phyloP scores from a whole-genome alignment of 345 rosid species.

The Erodium maritimum region DNA sequence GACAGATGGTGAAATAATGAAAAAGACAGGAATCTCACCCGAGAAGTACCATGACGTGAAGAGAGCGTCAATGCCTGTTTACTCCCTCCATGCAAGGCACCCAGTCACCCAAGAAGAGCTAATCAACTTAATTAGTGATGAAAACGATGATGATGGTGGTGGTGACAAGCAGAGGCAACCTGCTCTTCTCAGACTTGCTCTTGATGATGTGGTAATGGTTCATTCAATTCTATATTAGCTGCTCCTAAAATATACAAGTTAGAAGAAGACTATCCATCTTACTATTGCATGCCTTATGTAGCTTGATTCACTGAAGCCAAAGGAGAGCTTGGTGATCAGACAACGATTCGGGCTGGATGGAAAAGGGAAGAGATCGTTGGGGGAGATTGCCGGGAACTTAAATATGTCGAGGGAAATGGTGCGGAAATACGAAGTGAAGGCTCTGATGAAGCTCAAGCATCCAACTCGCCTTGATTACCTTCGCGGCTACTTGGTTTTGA shows the following conservation, averaged over 20 bases:
- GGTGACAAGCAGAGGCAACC: slow-evolving; percentile 33
- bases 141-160: slow-evolving; percentile 46
- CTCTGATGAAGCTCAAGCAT: slow-evolving; percentile 94
- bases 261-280: too few species aligned
- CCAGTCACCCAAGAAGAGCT: slow-evolving; percentile 74
- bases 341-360: slow-evolving; percentile 93
- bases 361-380: slow-evolving; percentile 81
- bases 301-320: slow-evolving; percentile 88
- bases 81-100: slow-evolving; percentile 69
- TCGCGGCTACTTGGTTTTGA: slow-evolving; percentile 16
- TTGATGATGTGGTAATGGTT: slow-evolving; percentile 77
- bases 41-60: slow-evolving; percentile 74
- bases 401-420: slow-evolving; percentile 97
- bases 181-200: slow-evolving; percentile 91
- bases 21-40: slow-evolving; percentile 57
- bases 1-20: slow-evolving; percentile 53
- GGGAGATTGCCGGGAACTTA: slow-evolving; percentile 87
- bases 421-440: slow-evolving; percentile 90
- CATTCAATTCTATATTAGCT: not conserved
- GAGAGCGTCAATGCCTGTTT: slow-evolving; percentile 61
- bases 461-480: slow-evolving; percentile 82
- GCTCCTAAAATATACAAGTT: too few species aligned
- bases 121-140: slow-evolving; percentile 59
- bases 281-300: too few species aligned
- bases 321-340: slow-evolving; percentile 88